Evolutionary conservation across 2,329 filamentous ascomycete genomes (phyloP).

Genomic region (Eutypa lata): DNA sequence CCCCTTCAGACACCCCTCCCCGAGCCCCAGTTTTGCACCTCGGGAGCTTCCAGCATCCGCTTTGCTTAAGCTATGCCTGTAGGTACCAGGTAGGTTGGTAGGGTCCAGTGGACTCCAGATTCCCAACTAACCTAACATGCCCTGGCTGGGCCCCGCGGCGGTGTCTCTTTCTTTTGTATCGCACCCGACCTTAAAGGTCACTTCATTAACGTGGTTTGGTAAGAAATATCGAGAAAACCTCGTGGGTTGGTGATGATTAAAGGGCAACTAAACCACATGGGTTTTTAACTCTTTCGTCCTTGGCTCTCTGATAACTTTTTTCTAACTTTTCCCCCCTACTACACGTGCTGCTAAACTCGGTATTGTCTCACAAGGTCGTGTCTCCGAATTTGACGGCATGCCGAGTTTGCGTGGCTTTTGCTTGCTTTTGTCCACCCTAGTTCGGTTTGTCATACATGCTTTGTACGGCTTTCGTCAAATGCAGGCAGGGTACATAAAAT

Average conservation of each 20-base stretch:
- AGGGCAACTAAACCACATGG: too few relatives aligned
- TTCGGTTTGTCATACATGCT: constrained; percentile 16
- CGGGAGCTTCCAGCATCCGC: constrained; percentile 27
- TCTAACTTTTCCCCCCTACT: background rate
- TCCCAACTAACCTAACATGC: constrained; percentile 14
- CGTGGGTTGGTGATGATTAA: too few relatives aligned
- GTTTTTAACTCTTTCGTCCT: background rate
- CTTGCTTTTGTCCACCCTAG: constrained; percentile 22
- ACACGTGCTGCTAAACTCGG: constrained; percentile 4
- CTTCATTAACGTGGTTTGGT: too few relatives aligned
- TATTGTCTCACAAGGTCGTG: constrained; percentile 17
- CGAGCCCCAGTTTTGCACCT: constrained; percentile 20
- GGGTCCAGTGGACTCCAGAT: constrained; percentile 14
- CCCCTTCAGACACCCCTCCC: constrained; percentile 9
- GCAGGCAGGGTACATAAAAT: constrained; percentile 12
- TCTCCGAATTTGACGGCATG: constrained; percentile 17
- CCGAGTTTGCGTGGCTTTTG: constrained; percentile 21
- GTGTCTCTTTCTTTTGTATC: too few relatives aligned
- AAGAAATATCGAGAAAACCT: too few relatives aligned
- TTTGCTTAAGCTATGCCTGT: constrained; percentile 2
- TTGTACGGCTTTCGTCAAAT: constrained; percentile 18
- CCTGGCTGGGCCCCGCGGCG: too few relatives aligned
- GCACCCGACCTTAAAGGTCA: too few relatives aligned
- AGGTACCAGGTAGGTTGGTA: too few relatives aligned
- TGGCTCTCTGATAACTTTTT: background rate